Evolutionary conservation across 768 basidiomycete species (phyloP), one percentile per base, ranked within the genome.

Genomic region (Pleurotus tuoliensis): DNA sequence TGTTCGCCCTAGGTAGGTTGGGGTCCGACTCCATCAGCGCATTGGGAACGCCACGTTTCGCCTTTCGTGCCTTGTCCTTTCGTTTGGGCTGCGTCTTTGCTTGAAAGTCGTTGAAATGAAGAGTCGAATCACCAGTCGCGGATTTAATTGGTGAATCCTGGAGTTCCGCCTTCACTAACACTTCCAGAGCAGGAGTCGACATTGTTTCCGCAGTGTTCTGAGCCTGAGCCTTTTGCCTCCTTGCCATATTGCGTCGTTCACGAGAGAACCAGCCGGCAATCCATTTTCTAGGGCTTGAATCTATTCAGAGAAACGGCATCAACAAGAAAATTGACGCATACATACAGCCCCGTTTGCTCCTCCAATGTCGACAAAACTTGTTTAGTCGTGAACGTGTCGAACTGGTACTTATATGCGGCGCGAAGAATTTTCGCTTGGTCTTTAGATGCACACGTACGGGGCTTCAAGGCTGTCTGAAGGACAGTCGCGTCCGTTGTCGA

Each of bases 261-360:
- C 51, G 37, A 24, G 18, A 40, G 51, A 41, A 40, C 51, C 51
- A 53, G 24, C 11, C 51, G 38, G 37, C 39, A 11, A 53, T 53
- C 51, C 51, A 53, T 40, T 53, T 53, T 11, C 51, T 53, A 5
- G 51, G 51, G 3, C 51, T 53, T 12, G 4, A 11, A 41, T 37
- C 30, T n/a, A n/a, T 16, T 50, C 30, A 7, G 15, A 51, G 6
- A 37, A 13, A 41, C 18, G 9, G 48, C 9, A n/a, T 50, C 20
- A 37, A 25, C 27, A 15, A 7, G 22, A 27, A n/a, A 16, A 8
- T 12, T 12, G n/a, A 18, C 24, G 25, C n/a, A 30, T 40, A 53
- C 51, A 22, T 53, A 53, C 51, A 53, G 39, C n/a, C 51, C 51
- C 13, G 51, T 53, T 41, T 53, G 51, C 24, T 53, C 51, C 15